Percentiles rank a stretch among this genome's conserved stretches.
phyloP scores from a whole-genome alignment of 164 flowering plant genomes.

The Magnolia sinica region DNA sequence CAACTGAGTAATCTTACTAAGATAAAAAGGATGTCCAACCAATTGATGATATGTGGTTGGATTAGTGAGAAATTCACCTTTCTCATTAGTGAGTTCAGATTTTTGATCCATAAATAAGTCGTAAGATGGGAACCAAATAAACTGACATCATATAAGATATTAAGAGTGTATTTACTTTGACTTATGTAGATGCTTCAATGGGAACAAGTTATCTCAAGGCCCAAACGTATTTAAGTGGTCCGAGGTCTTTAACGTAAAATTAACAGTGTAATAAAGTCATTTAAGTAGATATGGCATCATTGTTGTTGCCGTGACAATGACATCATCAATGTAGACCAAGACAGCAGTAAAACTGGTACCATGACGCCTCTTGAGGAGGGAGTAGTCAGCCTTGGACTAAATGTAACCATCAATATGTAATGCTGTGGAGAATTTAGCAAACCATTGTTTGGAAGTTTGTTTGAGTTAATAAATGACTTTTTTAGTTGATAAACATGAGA shows the following conservation, averaged over 20 bases:
- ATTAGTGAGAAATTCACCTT: too few species aligned
- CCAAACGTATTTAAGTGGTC: background rate
- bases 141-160: background rate
- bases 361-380: background rate
- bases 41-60: too few species aligned
- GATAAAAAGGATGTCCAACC: too few species aligned
- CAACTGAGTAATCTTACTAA: too few species aligned
- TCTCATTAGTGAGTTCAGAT: background rate
- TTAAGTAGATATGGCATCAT: background rate
- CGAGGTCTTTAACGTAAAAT: background rate
- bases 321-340: background rate
- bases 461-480: constrained; percentile 3
- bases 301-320: background rate
- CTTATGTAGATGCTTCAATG: too few species aligned
- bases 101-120: background rate
- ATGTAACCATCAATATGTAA: background rate
- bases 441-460: background rate
- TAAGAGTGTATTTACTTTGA: background rate
- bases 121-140: background rate
- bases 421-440: background rate
- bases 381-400: constrained; percentile 1
- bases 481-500: background rate
- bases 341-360: background rate
- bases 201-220: background rate
- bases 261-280: background rate